Conservation (phyloP, 495 filamentous ascomycete genomes). For the Neurospora sp. region DNA sequence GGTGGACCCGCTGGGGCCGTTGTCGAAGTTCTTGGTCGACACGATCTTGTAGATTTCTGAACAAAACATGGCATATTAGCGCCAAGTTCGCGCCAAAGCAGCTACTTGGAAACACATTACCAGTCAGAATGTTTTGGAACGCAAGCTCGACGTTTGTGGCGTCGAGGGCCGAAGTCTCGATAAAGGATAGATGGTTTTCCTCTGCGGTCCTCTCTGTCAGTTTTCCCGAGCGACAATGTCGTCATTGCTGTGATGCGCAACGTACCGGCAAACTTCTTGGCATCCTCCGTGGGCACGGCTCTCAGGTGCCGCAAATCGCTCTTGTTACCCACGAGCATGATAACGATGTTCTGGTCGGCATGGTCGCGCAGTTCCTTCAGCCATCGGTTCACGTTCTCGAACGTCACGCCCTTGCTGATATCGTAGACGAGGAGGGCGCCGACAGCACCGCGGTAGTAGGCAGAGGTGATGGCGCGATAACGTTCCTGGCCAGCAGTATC, state of each 20-base stretch:
- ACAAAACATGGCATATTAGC: neutral
- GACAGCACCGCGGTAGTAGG: slow-evolving; percentile 96
- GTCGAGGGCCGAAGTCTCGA: slow-evolving; percentile 97
- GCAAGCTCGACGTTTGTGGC: slow-evolving; percentile 99
- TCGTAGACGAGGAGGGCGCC: slow-evolving; percentile 98
- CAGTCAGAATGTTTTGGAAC: slow-evolving; percentile 98
- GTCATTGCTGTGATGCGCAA: slow-evolving; percentile 3
- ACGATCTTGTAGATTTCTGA: slow-evolving; percentile 99
- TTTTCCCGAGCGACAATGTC: neutral
- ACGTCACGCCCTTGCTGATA: slow-evolving; percentile 98
- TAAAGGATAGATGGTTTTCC: slow-evolving; percentile 94
- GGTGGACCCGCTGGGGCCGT: slow-evolving; percentile 43
- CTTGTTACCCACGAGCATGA: slow-evolving; percentile 99
- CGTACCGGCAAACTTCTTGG: slow-evolving; percentile 96
- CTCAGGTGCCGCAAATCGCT: slow-evolving; percentile 98
- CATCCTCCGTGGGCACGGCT: slow-evolving; percentile 96
- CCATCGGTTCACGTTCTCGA: slow-evolving; percentile 98
- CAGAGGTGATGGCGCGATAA: slow-evolving; percentile 97
- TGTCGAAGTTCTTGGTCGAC: slow-evolving; percentile 90
- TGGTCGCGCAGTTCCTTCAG: slow-evolving; percentile 97
- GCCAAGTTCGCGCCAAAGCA: neutral
- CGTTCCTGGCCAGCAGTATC: slow-evolving; percentile 98
- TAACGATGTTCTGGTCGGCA: slow-evolving; percentile 98
- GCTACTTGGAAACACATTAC: slow-evolving; percentile 39
- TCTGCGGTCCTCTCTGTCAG: slow-evolving; percentile 37